A percentile compares a stretch with the other conserved stretches of the same genome.
phyloP scores from a whole-genome alignment of 345 rosid genomes.

The Linum usitatissimum region DNA sequence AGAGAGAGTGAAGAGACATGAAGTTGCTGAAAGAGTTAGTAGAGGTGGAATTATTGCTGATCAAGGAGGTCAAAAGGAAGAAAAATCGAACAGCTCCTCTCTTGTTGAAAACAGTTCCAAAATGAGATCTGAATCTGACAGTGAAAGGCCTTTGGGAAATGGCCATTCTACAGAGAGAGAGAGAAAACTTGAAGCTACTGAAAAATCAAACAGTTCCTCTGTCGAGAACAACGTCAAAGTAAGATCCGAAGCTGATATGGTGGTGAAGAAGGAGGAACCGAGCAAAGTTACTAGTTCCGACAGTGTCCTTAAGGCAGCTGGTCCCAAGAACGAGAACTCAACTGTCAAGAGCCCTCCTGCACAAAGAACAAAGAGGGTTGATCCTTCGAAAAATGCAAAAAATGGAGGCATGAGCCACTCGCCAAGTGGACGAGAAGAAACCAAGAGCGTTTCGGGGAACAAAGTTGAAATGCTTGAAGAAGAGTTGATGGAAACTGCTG shows the following conservation, averaged over 20 bases:
- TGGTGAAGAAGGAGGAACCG: neutral
- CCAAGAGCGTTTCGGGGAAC: constrained; percentile 15
- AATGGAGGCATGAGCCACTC: constrained; percentile 9
- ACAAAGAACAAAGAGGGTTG: constrained; percentile 12
- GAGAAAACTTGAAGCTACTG: constrained; percentile 1
- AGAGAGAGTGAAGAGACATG: constrained; percentile 11
- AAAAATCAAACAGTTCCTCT: neutral
- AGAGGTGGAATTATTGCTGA: neutral
- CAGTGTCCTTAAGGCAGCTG: neutral
- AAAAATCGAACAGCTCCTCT: neutral
- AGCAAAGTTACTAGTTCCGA: neutral
- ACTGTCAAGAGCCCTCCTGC: neutral
- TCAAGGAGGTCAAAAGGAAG: neutral
- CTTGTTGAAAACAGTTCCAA: neutral
- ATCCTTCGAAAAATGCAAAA: constrained; percentile 13
- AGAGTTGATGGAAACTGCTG: constrained; percentile 86
- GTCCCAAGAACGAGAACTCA: neutral
- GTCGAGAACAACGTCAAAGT: neutral
- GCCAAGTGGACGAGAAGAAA: constrained; percentile 12
- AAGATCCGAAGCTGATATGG: neutral
- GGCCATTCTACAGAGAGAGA: constrained; percentile 13
- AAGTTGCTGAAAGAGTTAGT: neutral
- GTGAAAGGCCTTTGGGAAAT: constrained; percentile 17
- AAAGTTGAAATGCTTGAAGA: constrained; percentile 61
- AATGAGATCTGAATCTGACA: constrained; percentile 9